Evolutionary conservation across 331 rosid genomes (phyloP).

Genomic region (Quercus lobata): DNA sequence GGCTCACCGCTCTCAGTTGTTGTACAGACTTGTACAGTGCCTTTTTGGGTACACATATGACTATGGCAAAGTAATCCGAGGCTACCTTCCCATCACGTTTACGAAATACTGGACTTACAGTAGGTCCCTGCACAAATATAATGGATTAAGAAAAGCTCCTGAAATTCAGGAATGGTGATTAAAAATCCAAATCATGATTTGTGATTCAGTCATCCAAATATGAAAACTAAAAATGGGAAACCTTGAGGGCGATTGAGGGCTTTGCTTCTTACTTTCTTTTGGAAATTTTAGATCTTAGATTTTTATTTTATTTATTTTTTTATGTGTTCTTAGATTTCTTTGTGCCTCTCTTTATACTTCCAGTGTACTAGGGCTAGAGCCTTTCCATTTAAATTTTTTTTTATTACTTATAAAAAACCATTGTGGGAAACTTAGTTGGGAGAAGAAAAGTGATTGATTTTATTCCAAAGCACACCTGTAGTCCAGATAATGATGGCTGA

Average conservation of each 20-base stretch:
- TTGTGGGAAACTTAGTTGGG: neutral
- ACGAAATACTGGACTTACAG: conserved; percentile 80
- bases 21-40: no score
- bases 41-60: no score
- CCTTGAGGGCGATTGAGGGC: neutral
- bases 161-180: neutral
- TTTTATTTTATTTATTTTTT: no score
- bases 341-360: no score
- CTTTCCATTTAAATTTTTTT: no score
- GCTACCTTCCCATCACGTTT: conserved; percentile 60
- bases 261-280: no score
- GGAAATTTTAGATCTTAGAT: no score
- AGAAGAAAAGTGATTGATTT: conserved; percentile 8
- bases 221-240: conserved; percentile 1
- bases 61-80: conserved; percentile 57
- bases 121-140: conserved; percentile 71
- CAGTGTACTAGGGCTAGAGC: no score
- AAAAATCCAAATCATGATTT: conserved; percentile 5
- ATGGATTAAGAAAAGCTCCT: conserved; percentile 13
- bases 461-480: conserved; percentile 67
- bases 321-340: no score
- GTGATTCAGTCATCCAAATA: conserved; percentile 3
- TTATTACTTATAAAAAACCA: no score
- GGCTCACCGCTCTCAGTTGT: no score
- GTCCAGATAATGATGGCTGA: conserved; percentile 74